phyloP scores from a whole-genome alignment of 1,284 basidiomycete genomes.

The Tilletia setariae region DNA sequence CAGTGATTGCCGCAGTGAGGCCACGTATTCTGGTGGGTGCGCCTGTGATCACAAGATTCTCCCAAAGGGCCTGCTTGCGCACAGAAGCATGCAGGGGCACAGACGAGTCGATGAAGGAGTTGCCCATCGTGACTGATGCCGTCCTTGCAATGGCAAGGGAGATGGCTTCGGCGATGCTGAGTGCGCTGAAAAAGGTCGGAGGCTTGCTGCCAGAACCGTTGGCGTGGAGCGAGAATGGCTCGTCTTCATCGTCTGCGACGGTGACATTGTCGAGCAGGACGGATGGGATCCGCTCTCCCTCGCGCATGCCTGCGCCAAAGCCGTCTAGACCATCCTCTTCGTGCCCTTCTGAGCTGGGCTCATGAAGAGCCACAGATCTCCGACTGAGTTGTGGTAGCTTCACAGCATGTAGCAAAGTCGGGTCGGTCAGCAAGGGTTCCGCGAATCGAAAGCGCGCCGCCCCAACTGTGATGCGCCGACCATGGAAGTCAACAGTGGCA shows the following conservation, averaged over 20 bases:
- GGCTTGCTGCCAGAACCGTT: background rate
- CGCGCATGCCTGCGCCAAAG: slow-evolving; percentile 11
- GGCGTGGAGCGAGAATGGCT: background rate
- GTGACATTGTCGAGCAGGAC: background rate
- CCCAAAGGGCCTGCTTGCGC: slow-evolving; percentile 44
- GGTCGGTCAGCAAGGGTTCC: slow-evolving; percentile 37
- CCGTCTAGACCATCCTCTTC: background rate
- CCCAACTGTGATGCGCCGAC: slow-evolving; percentile 41
- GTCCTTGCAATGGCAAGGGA: slow-evolving; percentile 26
- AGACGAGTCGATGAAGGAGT: background rate
- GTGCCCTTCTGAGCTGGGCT: background rate
- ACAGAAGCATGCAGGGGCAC: slow-evolving; percentile 35
- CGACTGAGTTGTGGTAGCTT: slow-evolving; percentile 2
- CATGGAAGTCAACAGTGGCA: slow-evolving; percentile 35
- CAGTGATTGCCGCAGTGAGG: slow-evolving; percentile 36
- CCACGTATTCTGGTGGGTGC: slow-evolving; percentile 34
- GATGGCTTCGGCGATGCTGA: slow-evolving; percentile 35
- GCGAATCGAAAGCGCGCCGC: slow-evolving; percentile 40
- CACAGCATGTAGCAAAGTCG: background rate
- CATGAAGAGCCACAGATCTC: background rate
- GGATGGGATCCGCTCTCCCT: slow-evolving; percentile 1
- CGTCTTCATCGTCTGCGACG: slow-evolving; percentile 6
- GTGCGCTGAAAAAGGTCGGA: slow-evolving; percentile 10
- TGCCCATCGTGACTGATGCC: background rate
- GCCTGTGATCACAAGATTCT: slow-evolving; percentile 48